Conservation (phyloP, 768 basidiomycete species). For the Agaricus subrufescens region DNA sequence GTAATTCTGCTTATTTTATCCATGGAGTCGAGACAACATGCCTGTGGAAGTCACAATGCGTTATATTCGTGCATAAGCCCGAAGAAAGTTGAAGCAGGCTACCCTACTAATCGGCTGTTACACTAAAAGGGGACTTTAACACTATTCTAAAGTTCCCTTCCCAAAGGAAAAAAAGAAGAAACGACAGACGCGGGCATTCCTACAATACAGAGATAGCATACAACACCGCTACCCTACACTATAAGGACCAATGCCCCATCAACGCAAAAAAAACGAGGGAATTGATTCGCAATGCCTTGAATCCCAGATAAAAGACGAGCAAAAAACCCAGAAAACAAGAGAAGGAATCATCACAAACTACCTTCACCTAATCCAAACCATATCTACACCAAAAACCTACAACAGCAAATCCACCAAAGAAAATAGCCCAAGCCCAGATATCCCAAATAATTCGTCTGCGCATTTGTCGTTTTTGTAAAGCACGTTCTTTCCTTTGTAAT, state of each 20-base stretch:
- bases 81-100: too few relatives aligned
- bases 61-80: too few relatives aligned
- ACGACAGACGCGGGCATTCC: not conserved
- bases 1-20: too few relatives aligned
- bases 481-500: constrained; percentile 80
- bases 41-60: too few relatives aligned
- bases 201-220: not conserved
- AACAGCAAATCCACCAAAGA: constrained; percentile 4
- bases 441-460: constrained; percentile 79
- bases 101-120: too few relatives aligned
- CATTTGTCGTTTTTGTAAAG: constrained; percentile 70
- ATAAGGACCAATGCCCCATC: not conserved
- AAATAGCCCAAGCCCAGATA: constrained; percentile 60
- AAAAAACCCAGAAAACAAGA: not conserved
- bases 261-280: too few relatives aligned
- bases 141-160: too few relatives aligned
- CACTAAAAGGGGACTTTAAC: too few relatives aligned
- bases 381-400: not conserved
- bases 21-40: too few relatives aligned
- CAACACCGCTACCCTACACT: not conserved
- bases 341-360: not conserved
- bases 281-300: too few relatives aligned
- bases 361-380: not conserved
- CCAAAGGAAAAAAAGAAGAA: not conserved
- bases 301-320: too few relatives aligned